Evolutionary conservation across 805 yeast species (phyloP).

Genomic region (Kluyveromyces dobzhanskii): DNA sequence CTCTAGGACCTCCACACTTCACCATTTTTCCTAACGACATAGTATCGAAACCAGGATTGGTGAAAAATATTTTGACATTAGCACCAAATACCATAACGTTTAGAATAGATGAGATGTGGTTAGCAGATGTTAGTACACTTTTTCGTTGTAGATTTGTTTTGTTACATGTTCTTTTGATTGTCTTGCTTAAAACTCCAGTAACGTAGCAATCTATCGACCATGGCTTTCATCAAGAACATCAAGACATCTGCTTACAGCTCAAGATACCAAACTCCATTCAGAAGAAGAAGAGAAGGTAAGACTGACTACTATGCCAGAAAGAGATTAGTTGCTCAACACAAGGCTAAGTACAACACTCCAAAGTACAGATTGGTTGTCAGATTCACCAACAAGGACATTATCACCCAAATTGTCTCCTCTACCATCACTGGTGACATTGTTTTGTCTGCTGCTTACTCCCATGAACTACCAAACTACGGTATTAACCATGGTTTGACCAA

Average conservation of each 20-base stretch:
- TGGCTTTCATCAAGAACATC: slow-evolving; percentile 66
- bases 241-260: slow-evolving; percentile 95
- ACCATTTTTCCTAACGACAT: no score
- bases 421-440: slow-evolving; percentile 96
- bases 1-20: no score
- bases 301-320: slow-evolving; percentile 99
- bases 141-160: background rate
- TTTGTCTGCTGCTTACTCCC: slow-evolving; percentile 96
- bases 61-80: no score
- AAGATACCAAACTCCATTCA: slow-evolving; percentile 99
- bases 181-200: background rate
- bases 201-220: slow-evolving; percentile 29
- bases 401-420: slow-evolving; percentile 94
- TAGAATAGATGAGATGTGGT: no score
- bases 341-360: slow-evolving; percentile 99
- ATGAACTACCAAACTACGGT: slow-evolving; percentile 97
- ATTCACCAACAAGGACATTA: slow-evolving; percentile 99
- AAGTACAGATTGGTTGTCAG: slow-evolving; percentile 99
- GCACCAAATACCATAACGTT: no score
- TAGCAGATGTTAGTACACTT: background rate
- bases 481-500: slow-evolving; percentile 97
- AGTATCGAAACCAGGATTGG: no score
- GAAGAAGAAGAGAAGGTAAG: slow-evolving; percentile 99
- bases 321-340: slow-evolving; percentile 99
- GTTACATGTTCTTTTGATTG: background rate